A percentile compares a stretch with the other conserved stretches of the same genome.
Conservation (phyloP, 2,329 filamentous ascomycete genomes). For the Fusarium sp. region DNA sequence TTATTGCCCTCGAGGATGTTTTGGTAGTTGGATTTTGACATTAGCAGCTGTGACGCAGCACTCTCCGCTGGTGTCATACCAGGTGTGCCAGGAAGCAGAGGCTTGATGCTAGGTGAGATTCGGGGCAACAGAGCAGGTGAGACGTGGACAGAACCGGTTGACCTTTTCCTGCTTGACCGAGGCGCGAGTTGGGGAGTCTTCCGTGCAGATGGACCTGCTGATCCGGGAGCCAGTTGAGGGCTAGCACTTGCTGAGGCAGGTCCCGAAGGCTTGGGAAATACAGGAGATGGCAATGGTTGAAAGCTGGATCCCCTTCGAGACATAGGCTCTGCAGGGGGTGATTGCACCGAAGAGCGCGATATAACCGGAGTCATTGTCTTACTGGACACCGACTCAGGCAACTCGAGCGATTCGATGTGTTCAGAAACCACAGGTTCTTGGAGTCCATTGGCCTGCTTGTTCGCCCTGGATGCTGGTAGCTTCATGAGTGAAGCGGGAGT, state of each 20-base stretch:
- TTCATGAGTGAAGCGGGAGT: slow-evolving; percentile 88
- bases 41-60: slow-evolving; percentile 78
- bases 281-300: slow-evolving; percentile 61
- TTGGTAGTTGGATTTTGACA: slow-evolving; percentile 97
- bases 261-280: slow-evolving; percentile 54
- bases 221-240: slow-evolving; percentile 69
- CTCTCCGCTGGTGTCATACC: slow-evolving; percentile 66
- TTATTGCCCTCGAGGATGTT: slow-evolving; percentile 95
- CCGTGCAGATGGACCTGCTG: slow-evolving; percentile 56
- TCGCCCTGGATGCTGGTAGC: slow-evolving; percentile 67
- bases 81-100: slow-evolving; percentile 74
- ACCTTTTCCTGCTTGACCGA: slow-evolving; percentile 76
- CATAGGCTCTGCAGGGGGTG: slow-evolving; percentile 51
- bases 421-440: slow-evolving; percentile 60
- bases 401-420: slow-evolving; percentile 68
- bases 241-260: slow-evolving; percentile 71
- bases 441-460: slow-evolving; percentile 55
- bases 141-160: slow-evolving; percentile 77
- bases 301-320: slow-evolving; percentile 63
- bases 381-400: slow-evolving; percentile 75
- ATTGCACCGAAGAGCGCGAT: slow-evolving; percentile 55
- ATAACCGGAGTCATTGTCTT: slow-evolving; percentile 50
- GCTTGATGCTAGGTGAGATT: slow-evolving; percentile 95
- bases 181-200: slow-evolving; percentile 68
- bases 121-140: slow-evolving; percentile 88